Conservation (phyloP, 2,329 filamentous ascomycete species). For the Sporothrix schenckii region DNA sequence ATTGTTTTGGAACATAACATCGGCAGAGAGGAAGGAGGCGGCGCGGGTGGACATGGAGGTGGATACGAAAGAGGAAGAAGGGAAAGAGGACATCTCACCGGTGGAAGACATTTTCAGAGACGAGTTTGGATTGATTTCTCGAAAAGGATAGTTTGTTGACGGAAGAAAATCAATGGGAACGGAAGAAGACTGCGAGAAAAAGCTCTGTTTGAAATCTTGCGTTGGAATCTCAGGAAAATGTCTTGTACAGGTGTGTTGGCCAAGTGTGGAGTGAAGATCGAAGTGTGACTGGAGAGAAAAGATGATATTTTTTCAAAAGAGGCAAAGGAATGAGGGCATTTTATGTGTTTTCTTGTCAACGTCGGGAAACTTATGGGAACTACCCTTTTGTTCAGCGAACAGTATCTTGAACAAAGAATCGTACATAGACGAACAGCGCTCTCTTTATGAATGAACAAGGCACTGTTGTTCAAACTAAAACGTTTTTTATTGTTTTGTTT, state of each 20-base stretch:
- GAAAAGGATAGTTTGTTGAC: neutral
- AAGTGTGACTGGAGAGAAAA: slow-evolving; percentile 20
- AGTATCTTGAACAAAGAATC: slow-evolving; percentile 9
- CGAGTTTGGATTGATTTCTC: neutral
- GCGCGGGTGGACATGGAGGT: neutral
- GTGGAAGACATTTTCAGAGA: slow-evolving; percentile 12
- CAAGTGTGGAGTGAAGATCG: neutral
- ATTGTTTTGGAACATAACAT: neutral
- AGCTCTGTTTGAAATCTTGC: neutral
- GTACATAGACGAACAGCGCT: neutral
- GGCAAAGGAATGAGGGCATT: neutral
- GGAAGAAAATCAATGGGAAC: neutral
- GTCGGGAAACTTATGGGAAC: neutral
- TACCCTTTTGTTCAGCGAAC: neutral
- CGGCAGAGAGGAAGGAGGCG: neutral
- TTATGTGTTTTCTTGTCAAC: neutral
- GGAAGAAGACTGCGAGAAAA: neutral
- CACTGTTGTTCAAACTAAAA: neutral
- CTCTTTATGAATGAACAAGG: neutral
- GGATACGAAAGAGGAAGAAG: neutral
- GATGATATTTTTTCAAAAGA: neutral
- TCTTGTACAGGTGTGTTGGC: slow-evolving; percentile 10
- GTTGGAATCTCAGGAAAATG: neutral
- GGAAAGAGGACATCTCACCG: neutral
- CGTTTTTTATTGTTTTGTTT: neutral